These are phyloP conservation scores for Russula brevipes DNA, from an alignment of 768 basidiomycete genomes.

Conservation along the genomic window DNA sequence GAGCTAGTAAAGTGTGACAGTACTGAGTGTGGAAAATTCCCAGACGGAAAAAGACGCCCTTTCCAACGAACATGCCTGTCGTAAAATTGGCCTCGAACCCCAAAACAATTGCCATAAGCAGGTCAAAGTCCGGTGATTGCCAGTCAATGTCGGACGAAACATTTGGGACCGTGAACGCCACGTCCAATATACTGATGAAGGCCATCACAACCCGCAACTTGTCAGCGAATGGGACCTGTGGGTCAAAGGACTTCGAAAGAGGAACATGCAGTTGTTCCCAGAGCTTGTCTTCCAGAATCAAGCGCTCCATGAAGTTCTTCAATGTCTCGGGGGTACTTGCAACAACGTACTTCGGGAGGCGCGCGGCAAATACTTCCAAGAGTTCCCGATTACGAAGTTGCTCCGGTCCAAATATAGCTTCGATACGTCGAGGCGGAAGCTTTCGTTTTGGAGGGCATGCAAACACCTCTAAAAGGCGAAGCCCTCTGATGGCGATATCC, in stretches of 20 bases:
- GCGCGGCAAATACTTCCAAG: background rate
- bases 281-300: background rate
- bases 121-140: background rate
- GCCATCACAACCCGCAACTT: background rate
- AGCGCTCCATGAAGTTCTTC: background rate
- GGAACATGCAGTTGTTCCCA: background rate
- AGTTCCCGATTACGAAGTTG: conserved; percentile 1
- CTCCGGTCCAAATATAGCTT: conserved; percentile 1
- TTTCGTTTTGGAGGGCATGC: background rate
- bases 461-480: background rate
- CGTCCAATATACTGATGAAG: background rate
- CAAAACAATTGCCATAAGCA: background rate
- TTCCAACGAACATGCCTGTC: background rate
- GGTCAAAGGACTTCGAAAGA: background rate
- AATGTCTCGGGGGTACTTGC: background rate
- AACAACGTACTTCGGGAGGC: background rate
- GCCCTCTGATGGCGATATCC: background rate
- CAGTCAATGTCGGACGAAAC: background rate
- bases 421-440: background rate
- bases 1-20: background rate
- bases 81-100: no score
- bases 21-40: background rate
- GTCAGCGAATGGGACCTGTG: background rate
- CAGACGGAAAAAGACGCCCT: background rate
- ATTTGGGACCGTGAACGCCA: background rate